phyloP scores from a whole-genome alignment of 129 eudicot genomes.

The Helichrysum umbraculigerum region DNA sequence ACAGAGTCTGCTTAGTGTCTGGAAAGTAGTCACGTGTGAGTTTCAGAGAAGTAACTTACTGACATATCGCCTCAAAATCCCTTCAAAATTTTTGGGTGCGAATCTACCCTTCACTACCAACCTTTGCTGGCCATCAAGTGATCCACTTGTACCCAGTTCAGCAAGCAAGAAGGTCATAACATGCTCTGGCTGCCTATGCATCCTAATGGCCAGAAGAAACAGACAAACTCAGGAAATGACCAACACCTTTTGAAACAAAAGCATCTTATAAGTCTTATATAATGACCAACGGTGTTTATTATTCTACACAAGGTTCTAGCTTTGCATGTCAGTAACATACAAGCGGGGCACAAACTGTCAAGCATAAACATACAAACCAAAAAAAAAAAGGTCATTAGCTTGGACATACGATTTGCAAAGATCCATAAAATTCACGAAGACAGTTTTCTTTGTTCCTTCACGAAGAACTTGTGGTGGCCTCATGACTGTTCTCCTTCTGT shows the following conservation, averaged over 20 bases:
- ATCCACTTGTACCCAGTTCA: conserved; percentile 85
- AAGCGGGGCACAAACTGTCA: background rate
- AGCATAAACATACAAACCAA: background rate
- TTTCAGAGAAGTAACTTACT: conserved; percentile 48
- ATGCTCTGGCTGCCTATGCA: conserved; percentile 90
- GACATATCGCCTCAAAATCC: conserved; percentile 68
- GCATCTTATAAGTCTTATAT: background rate
- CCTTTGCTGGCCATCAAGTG: conserved; percentile 85
- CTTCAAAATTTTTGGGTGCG: conserved; percentile 82
- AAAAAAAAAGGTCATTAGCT: background rate
- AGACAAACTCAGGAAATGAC: background rate
- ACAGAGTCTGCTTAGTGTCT: background rate
- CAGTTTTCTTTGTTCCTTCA: conserved; percentile 93
- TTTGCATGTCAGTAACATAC: background rate
- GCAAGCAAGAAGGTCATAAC: conserved; percentile 83
- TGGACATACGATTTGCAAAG: conserved; percentile 71
- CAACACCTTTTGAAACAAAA: background rate
- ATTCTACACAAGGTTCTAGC: background rate
- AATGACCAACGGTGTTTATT: background rate
- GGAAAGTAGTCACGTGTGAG: background rate
- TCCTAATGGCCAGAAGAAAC: conserved; percentile 31
- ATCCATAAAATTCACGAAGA: conserved; percentile 81
- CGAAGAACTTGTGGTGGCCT: conserved; percentile 93
- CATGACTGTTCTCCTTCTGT: conserved; percentile 80
- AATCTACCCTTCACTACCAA: conserved; percentile 76